Base-by-base conservation (phyloP, 805 yeast species). In the Lachancea waltii region DNA sequence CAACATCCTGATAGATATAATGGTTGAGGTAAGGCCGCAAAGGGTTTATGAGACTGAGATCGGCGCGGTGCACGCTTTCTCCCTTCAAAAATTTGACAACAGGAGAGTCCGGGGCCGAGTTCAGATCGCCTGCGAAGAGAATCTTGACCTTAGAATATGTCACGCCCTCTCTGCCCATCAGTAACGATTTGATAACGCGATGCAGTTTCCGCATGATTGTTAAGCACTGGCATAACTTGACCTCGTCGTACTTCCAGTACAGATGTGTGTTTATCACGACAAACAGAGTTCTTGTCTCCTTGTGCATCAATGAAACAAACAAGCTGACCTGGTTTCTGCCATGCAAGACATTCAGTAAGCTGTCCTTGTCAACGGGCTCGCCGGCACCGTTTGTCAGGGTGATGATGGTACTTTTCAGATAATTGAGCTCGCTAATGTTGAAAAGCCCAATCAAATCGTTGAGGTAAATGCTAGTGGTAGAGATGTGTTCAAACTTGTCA, bases 211-310 rank as follows among this genome's bases (percentile, higher is more conserved):
- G 58, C 46, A 70, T 60, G 4, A 74, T 53, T 7, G 73, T 56
- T 54, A 71, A 67, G 11, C 75, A 64, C 48, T 77, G 83, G 30
- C 74, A 49, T 6, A 75, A 58, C 47, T 74, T 76, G 15, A 77
- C 77, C 46, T 75, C 78, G 33, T 70, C 67, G 35, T 62, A 69
- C 44, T 70, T 69, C 83, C 83, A 77, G 48, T 77, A 77, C 7
- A 77, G 56, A 52, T 77, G 83, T 0, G 82, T 77, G 44, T 75
- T 77, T n/a, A 77, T 60, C 2, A 75, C 64, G 27, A 73, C 69
- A 3, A 77, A 50, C 3, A 55, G 46, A 23, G 67, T 59, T 8
- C 60, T 56, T 0, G 75, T 64, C 1, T 40, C 47, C 35, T 54
- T 60, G 49, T 77, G 82, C 38, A 60, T 55, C 26, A 77, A 51